Percentiles rank a stretch among this genome's conserved stretches.
phyloP scores from a whole-genome alignment of 2,329 filamentous ascomycete species.

The Beauveria sp. region DNA sequence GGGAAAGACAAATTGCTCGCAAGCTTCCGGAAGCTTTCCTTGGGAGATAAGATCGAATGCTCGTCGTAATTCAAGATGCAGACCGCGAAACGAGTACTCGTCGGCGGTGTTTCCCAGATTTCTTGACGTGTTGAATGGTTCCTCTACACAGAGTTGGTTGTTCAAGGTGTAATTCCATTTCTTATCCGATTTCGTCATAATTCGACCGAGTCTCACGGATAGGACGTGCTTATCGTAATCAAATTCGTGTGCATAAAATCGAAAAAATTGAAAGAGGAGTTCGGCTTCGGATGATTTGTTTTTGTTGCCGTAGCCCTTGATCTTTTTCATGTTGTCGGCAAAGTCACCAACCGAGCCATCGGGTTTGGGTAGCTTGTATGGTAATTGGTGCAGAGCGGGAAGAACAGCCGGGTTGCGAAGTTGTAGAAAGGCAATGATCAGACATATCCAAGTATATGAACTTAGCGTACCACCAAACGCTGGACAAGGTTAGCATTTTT shows the following conservation, averaged over 20 bases:
- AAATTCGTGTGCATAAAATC: conserved; percentile 88
- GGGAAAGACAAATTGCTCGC: conserved; percentile 81
- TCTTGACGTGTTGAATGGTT: conserved; percentile 83
- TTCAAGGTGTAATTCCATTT: conserved; percentile 75
- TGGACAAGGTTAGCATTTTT: conserved; percentile 29
- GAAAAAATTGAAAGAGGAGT: conserved; percentile 92
- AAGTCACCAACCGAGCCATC: conserved; percentile 69
- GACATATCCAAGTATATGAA: conserved; percentile 98
- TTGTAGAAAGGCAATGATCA: conserved; percentile 95
- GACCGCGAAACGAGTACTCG: conserved; percentile 84
- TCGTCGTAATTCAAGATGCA: conserved; percentile 81
- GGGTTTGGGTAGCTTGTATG: conserved; percentile 39
- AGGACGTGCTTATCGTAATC: conserved; percentile 80
- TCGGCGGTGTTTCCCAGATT: conserved; percentile 96
- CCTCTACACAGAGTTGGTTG: conserved; percentile 87
- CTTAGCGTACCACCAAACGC: conserved; percentile 90
- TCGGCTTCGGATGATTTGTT: conserved; percentile 80
- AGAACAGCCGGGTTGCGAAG: conserved; percentile 76
- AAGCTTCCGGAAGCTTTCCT: conserved; percentile 73
- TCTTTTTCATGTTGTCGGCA: conserved; percentile 72
- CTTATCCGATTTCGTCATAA: conserved; percentile 77
- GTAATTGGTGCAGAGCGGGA: conserved; percentile 71
- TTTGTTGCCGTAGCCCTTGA: conserved; percentile 65
- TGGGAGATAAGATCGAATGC: conserved; percentile 78
- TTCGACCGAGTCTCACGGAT: conserved; percentile 74